These are phyloP conservation scores for Magnusiomyces fungicola DNA, from an alignment of 1,139 yeast genomes.

Conservation along the genomic window DNA sequence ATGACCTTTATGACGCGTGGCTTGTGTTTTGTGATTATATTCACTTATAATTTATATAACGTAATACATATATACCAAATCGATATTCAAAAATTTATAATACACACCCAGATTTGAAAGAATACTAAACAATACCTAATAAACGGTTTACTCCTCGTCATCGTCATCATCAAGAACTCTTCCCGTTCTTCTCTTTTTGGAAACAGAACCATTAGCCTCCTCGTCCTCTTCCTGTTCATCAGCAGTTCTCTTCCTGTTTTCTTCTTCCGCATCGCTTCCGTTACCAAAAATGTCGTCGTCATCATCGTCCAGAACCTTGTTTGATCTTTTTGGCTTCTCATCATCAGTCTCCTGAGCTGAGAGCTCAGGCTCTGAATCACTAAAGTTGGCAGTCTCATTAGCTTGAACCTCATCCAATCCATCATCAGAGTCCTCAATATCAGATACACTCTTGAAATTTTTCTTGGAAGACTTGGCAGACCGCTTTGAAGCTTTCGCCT, in stretches of 20 bases:
- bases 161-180: slow-evolving; percentile 28
- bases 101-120: no score
- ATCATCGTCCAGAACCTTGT: neutral
- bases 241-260: neutral
- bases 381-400: slow-evolving; percentile 11
- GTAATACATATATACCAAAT: no score
- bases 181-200: slow-evolving; percentile 22
- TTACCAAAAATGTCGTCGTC: slow-evolving; percentile 10
- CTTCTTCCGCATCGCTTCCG: slow-evolving; percentile 11
- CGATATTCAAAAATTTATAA: no score
- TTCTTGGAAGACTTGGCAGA: slow-evolving; percentile 13
- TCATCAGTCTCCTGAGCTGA: slow-evolving; percentile 8
- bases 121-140: no score
- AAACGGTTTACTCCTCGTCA: slow-evolving; percentile 18
- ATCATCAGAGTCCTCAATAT: slow-evolving; percentile 12
- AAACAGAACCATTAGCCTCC: slow-evolving; percentile 13
- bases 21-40: no score
- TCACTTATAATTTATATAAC: no score
- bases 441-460: slow-evolving; percentile 22
- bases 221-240: slow-evolving; percentile 2
- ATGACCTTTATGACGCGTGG: no score
- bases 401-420: slow-evolving; percentile 15
- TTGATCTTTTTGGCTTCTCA: slow-evolving; percentile 17
- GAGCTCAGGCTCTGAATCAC: slow-evolving; percentile 7
- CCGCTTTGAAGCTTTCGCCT: slow-evolving; percentile 9